Percentiles rank a stretch among this genome's conserved stretches.
These are phyloP conservation scores for Ophiostoma ulmi DNA, from an alignment of 2,329 filamentous ascomycete genomes.

Conservation along the genomic window DNA sequence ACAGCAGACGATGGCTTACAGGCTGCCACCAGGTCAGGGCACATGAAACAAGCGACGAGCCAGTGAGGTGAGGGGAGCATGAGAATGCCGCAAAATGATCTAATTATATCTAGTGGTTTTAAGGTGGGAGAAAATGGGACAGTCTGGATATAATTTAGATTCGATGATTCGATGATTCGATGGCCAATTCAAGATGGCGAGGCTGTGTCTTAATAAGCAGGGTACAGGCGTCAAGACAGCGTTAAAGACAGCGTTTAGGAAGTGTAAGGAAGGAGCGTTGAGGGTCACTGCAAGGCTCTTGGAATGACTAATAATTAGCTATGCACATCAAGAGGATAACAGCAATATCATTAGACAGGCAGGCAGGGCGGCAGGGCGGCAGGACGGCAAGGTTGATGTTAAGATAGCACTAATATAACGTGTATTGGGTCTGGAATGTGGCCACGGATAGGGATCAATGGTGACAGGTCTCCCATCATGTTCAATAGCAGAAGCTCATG, in stretches of 20 bases:
- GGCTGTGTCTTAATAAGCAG: conserved; percentile 11
- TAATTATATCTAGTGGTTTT: not conserved
- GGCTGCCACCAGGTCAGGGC: conserved; percentile 26
- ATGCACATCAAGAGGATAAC: not conserved
- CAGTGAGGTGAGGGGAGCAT: conserved; percentile 18
- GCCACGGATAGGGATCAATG: not conserved
- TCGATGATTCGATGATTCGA: not conserved
- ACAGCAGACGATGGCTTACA: conserved; percentile 9
- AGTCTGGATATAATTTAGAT: not conserved
- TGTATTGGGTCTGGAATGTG: not conserved
- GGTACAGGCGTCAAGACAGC: not conserved
- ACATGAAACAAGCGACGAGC: conserved; percentile 34
- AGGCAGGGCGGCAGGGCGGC: not conserved
- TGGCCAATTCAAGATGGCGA: not conserved
- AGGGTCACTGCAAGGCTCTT: not conserved
- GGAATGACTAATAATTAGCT: conserved; percentile 2
- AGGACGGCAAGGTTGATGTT: not conserved
- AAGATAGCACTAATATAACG: not conserved
- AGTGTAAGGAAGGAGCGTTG: not conserved
- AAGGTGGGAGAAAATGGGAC: not conserved
- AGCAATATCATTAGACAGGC: not conserved
- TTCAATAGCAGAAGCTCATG: not conserved
- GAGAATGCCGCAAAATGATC: conserved; percentile 11
- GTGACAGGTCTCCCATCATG: not conserved
- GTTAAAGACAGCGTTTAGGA: not conserved